Conservation (phyloP, 352 stramenopile genomes). For the Elongisporangium senticosum region DNA sequence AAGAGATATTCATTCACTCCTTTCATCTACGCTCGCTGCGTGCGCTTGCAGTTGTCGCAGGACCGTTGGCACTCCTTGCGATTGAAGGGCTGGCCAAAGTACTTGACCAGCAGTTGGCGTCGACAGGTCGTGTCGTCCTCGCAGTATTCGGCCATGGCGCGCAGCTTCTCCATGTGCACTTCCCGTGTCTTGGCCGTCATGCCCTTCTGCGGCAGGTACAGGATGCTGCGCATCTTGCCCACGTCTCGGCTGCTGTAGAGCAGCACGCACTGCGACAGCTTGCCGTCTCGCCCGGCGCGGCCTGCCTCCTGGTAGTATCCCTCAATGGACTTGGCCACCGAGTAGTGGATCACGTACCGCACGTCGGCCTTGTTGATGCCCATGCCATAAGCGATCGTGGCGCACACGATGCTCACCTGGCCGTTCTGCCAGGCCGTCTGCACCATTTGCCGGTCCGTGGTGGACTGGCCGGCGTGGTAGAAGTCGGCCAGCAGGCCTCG, state of each 20-base stretch:
- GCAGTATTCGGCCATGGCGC: slow-evolving; percentile 74
- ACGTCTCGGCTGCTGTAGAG: slow-evolving; percentile 88
- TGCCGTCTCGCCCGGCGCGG: slow-evolving; percentile 93
- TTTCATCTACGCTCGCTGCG: slow-evolving; percentile 14
- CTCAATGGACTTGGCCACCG: slow-evolving; percentile 91
- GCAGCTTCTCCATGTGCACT: slow-evolving; percentile 74
- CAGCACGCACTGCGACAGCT: slow-evolving; percentile 87
- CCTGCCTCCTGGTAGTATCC: slow-evolving; percentile 98
- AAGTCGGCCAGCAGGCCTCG: slow-evolving; percentile 83
- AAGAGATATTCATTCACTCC: neutral
- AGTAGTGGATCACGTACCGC: slow-evolving; percentile 92
- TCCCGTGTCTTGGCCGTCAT: slow-evolving; percentile 68
- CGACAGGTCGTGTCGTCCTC: slow-evolving; percentile 70
- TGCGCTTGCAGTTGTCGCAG: slow-evolving; percentile 65
- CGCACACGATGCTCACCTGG: slow-evolving; percentile 88
- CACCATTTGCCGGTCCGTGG: slow-evolving; percentile 73
- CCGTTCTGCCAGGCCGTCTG: slow-evolving; percentile 73
- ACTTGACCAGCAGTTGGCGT: slow-evolving; percentile 66
- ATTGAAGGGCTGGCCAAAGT: slow-evolving; percentile 76
- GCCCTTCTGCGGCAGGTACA: slow-evolving; percentile 73
- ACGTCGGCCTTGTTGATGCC: slow-evolving; percentile 95
- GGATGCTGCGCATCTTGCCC: slow-evolving; percentile 73
- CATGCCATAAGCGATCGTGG: slow-evolving; percentile 95
- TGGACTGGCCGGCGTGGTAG: slow-evolving; percentile 89
- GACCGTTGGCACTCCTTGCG: slow-evolving; percentile 50